Evolutionary conservation across 2,329 filamentous ascomycete species (phyloP).

Genomic region (Colletotrichum lupini): DNA sequence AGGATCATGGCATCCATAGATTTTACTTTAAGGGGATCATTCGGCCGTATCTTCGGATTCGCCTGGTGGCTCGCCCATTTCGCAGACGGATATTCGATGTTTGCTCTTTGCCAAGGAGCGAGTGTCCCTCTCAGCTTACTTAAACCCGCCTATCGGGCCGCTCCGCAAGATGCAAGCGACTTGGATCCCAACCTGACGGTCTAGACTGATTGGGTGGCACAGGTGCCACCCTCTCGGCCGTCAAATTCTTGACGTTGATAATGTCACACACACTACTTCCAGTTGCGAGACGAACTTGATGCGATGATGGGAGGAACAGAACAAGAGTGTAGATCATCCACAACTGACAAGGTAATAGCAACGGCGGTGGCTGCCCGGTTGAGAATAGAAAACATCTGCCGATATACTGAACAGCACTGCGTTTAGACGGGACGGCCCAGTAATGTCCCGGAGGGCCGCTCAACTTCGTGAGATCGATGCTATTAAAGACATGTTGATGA

Average conservation of each 20-base stretch:
- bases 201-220: slow-evolving; percentile 13
- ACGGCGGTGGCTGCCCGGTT: background rate
- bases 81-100: background rate
- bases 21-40: background rate
- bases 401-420: background rate
- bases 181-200: background rate
- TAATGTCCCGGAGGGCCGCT: background rate
- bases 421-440: background rate
- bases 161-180: slow-evolving; percentile 22
- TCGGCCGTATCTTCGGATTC: background rate
- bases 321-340: background rate
- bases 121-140: slow-evolving; percentile 3
- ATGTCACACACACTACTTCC: slow-evolving; percentile 10
- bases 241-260: slow-evolving; percentile 2
- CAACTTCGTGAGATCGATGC: background rate
- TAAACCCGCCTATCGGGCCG: slow-evolving; percentile 30
- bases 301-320: background rate
- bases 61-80: background rate
- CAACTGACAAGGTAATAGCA: background rate
- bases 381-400: background rate
- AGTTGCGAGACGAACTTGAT: background rate
- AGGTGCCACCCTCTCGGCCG: background rate
- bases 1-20: background rate
- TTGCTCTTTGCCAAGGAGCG: slow-evolving; percentile 21
- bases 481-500: background rate